A percentile compares a stretch with the other conserved stretches of the same genome.
Conservation (phyloP, 768 basidiomycete species). For the Dioszegia hungarica region DNA sequence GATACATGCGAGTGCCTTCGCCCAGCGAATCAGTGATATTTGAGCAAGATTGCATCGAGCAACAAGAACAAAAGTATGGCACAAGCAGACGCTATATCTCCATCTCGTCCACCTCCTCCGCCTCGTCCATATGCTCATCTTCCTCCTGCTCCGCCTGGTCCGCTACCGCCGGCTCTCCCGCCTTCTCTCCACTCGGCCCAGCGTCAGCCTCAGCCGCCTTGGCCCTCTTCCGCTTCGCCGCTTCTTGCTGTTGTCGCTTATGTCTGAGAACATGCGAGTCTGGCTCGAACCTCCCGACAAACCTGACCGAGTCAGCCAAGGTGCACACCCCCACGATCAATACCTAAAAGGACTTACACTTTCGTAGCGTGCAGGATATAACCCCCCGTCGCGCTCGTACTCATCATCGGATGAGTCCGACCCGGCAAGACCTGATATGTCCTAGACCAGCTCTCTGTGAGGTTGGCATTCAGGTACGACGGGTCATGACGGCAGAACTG, state of each 20-base stretch:
- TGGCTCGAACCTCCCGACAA: not conserved
- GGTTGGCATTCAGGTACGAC: conserved; percentile 66
- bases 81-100: too few species aligned
- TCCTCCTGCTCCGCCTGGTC: conserved; percentile 5
- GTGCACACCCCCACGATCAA: conserved; percentile 75
- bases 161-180: conserved; percentile 5
- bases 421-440: conserved; percentile 95
- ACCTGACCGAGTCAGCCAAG: conserved; percentile 33
- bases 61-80: too few species aligned
- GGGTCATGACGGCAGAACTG: conserved; percentile 63
- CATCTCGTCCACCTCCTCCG: not conserved
- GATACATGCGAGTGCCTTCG: too few species aligned
- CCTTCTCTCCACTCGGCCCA: conserved; percentile 13
- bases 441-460: conserved; percentile 82
- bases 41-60: too few species aligned
- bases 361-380: conserved; percentile 80
- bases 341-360: conserved; percentile 56
- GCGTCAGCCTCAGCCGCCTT: conserved; percentile 1
- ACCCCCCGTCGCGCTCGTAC: conserved; percentile 78
- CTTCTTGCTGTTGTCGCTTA: conserved; percentile 3
- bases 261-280: conserved; percentile 1
- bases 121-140: conserved; percentile 56
- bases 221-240: conserved; percentile 27
- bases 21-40: too few species aligned
- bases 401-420: conserved; percentile 92